phyloP scores from a whole-genome alignment of 2,329 filamentous ascomycete genomes.

The Lecanosticta acicola region DNA sequence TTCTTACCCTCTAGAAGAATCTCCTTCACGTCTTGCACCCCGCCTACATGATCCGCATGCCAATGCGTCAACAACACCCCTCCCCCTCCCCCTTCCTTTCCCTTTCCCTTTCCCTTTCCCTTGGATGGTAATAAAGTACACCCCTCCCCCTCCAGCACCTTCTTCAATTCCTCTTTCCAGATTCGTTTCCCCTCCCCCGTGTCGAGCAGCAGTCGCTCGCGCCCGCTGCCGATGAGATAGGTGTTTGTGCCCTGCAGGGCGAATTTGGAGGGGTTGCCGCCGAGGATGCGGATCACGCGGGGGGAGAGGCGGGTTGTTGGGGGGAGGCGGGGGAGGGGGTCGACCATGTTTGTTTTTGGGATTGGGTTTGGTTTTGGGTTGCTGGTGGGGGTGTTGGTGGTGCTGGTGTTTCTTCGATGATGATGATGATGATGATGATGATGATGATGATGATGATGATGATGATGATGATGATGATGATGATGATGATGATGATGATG shows the following conservation, averaged over 20 bases:
- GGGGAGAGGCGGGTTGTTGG: slow-evolving; percentile 73
- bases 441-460: no score
- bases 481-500: no score
- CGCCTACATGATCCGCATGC: slow-evolving; percentile 81
- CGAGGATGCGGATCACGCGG: slow-evolving; percentile 75
- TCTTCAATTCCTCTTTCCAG: slow-evolving; percentile 64
- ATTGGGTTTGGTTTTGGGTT: no score
- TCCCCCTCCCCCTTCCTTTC: slow-evolving; percentile 64
- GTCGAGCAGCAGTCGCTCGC: slow-evolving; percentile 73
- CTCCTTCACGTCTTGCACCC: slow-evolving; percentile 58
- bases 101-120: no score
- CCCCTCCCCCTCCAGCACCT: slow-evolving; percentile 61
- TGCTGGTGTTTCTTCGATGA: no score
- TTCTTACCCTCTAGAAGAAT: slow-evolving; percentile 35
- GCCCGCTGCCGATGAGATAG: slow-evolving; percentile 77
- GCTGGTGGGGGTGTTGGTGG: no score
- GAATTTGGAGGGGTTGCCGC: slow-evolving; percentile 83
- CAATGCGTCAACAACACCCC: slow-evolving; percentile 79
- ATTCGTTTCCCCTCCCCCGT: slow-evolving; percentile 74
- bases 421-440: no score
- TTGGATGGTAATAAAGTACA: no score
- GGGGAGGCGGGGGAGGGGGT: slow-evolving; percentile 55
- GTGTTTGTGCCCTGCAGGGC: slow-evolving; percentile 82
- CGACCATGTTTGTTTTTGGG: not conserved
- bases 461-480: no score